Percentiles rank a stretch among this genome's conserved stretches.
These are phyloP conservation scores for Eucalyptus guilfoylei DNA, from an alignment of 345 rosid species.

Conservation along the genomic window DNA sequence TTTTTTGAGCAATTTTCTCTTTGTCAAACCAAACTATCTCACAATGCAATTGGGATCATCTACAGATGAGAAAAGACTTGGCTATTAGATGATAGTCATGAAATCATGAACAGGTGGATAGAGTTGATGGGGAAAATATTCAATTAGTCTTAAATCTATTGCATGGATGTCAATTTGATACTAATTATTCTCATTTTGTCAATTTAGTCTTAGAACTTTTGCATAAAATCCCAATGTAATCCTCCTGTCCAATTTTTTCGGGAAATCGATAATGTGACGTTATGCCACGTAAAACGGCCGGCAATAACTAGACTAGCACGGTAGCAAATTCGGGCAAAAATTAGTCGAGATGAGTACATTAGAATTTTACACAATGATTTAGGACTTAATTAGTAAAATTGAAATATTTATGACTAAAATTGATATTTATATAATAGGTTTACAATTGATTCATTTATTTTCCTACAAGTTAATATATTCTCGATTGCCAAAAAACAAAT, in stretches of 20 bases:
- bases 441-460: not conserved
- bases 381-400: not conserved
- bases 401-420: not conserved
- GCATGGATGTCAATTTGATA: not conserved
- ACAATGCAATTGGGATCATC: not conserved
- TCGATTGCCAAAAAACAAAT: not conserved
- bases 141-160: accelerated
- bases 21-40: not conserved
- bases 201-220: not conserved
- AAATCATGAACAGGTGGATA: not conserved
- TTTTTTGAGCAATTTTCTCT: not conserved
- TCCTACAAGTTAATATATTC: not conserved
- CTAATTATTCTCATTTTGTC: not conserved
- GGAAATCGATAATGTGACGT: accelerated
- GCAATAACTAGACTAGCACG: accelerated
- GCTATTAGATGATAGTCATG: not conserved
- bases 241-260: accelerated
- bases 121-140: not conserved
- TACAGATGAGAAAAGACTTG: not conserved
- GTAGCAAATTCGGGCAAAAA: accelerated
- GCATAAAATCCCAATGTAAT: not conserved
- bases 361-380: not conserved
- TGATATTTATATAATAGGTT: not conserved
- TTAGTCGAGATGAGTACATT: accelerated
- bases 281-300: accelerated